Conservation (phyloP, 2,329 filamentous ascomycete genomes). For the Hypoxylon sp. region DNA sequence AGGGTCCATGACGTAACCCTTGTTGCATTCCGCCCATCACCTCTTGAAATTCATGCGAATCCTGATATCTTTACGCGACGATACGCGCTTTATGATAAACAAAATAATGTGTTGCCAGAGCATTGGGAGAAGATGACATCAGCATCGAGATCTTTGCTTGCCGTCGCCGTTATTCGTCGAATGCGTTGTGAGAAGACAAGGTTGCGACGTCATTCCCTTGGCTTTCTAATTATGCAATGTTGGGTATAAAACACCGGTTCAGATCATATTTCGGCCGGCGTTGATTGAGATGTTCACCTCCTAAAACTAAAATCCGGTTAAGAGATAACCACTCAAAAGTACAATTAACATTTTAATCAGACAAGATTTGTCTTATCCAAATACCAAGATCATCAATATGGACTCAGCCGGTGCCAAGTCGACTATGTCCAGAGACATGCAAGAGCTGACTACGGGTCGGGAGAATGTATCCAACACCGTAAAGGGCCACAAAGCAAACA, state of each 20-base stretch:
- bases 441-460: conserved; percentile 53
- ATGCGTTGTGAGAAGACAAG: not conserved
- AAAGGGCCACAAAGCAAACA: conserved; percentile 60
- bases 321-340: not conserved
- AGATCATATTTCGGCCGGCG: no score
- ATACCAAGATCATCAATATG: conserved; percentile 42
- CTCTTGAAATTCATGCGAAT: not conserved
- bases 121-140: conserved; percentile 34
- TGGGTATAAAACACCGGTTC: conserved; percentile 1
- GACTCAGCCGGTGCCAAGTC: conserved; percentile 55
- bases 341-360: not conserved
- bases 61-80: conserved; percentile 4
- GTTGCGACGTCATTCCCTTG: conserved; percentile 24
- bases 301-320: not conserved
- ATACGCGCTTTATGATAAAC: conserved; percentile 12
- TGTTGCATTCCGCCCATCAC: conserved; percentile 8
- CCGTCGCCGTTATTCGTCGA: not conserved
- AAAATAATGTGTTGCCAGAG: conserved; percentile 3
- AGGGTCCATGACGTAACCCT: conserved; percentile 14
- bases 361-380: not conserved
- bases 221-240: conserved; percentile 4
- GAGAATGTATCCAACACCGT: conserved; percentile 45
- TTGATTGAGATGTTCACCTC: not conserved
- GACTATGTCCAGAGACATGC: conserved; percentile 56
- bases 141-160: conserved; percentile 31